phyloP scores from a whole-genome alignment of 371 early-diverging fungal genomes.

The Actinomortierella wolfii region DNA sequence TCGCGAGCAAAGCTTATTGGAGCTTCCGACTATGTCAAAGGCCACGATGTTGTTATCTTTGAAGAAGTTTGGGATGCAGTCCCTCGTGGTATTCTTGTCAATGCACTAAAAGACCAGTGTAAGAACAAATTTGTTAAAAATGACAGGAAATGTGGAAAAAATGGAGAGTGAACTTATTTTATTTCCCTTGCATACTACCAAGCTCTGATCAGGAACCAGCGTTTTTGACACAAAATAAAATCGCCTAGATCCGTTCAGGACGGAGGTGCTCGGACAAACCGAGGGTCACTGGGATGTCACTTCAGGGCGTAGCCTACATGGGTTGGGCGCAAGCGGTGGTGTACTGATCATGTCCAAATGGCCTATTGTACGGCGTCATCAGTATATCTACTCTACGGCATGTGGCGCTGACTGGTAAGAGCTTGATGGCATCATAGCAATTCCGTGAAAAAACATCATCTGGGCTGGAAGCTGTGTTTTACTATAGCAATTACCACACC shows the following conservation, averaged over 20 bases:
- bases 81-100: conserved; percentile 13
- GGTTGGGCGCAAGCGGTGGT: conserved; percentile 24
- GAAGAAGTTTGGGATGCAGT: conserved; percentile 25
- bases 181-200: no score
- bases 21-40: conserved; percentile 28
- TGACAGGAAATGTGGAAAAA: no score
- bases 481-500: background rate
- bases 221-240: no score
- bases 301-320: conserved; percentile 19
- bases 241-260: conserved; percentile 24
- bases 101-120: conserved; percentile 21
- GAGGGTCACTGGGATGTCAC: conserved; percentile 40
- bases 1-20: conserved; percentile 22
- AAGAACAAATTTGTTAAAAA: no score
- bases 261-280: conserved; percentile 31
- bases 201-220: no score
- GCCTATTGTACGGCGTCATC: conserved; percentile 32
- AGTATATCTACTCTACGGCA: conserved; percentile 22
- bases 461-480: no score
- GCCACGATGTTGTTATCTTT: conserved; percentile 34
- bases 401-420: conserved; percentile 41
- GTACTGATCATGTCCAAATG: conserved; percentile 39
- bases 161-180: no score
- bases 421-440: no score
- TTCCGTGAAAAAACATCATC: no score